phyloP scores from a whole-genome alignment of 2,329 filamentous ascomycete species.

The Trematosphaeria pertusa region DNA sequence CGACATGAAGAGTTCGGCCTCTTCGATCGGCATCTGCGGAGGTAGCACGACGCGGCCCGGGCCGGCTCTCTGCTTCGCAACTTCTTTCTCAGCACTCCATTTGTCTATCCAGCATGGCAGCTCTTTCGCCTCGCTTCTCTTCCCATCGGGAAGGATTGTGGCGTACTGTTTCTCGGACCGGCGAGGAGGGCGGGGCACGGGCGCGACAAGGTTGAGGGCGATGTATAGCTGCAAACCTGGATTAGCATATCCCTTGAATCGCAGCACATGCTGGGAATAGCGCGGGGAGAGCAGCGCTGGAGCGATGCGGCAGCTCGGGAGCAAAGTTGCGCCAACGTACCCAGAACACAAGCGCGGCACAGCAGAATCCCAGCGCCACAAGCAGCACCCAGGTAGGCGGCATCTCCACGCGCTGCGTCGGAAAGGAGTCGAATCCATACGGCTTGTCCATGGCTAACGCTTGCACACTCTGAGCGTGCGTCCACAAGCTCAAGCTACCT shows the following conservation, averaged over 20 bases:
- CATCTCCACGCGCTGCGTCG: conserved; percentile 30
- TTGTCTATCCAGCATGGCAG: conserved; percentile 89
- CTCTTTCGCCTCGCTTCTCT: conserved; percentile 59
- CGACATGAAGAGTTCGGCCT: conserved; percentile 83
- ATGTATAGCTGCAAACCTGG: conserved; percentile 63
- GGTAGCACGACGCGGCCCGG: conserved; percentile 30
- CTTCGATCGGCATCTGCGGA: conserved; percentile 66
- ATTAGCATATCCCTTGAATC: conserved; percentile 3
- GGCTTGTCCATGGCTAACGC: conserved; percentile 23
- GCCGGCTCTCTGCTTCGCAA: conserved; percentile 48
- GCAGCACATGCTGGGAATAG: no score
- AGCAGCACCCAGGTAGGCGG: conserved; percentile 42
- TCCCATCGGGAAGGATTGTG: conserved; percentile 73
- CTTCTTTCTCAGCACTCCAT: conserved; percentile 66
- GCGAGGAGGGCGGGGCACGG: conserved; percentile 75
- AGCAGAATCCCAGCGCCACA: conserved; percentile 31
- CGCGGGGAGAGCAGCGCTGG: no score
- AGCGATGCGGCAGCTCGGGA: no score
- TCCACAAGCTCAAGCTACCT: conserved; percentile 25
- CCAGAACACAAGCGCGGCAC: conserved; percentile 37
- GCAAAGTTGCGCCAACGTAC: no score
- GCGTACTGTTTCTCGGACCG: conserved; percentile 85
- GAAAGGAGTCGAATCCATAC: conserved; percentile 38
- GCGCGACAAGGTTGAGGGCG: conserved; percentile 76
- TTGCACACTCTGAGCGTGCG: conserved; percentile 16